A percentile compares a stretch with the other conserved stretches of the same genome.
Evolutionary conservation across 2,329 filamentous ascomycete genomes (phyloP).

Genomic region (Botryotinia globosa): DNA sequence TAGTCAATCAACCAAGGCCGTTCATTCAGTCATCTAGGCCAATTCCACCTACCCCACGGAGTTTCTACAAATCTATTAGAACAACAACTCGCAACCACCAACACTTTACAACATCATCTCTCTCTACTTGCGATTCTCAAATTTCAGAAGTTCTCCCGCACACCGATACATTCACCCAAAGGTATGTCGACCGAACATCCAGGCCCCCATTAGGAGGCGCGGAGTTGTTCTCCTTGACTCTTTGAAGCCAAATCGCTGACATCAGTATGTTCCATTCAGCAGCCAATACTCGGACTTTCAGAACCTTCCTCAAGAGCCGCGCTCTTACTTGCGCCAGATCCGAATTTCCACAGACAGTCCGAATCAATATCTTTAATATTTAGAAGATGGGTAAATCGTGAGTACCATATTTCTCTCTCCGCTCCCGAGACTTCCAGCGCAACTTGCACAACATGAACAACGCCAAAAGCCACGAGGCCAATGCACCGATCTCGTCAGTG

Average conservation of each 20-base stretch:
- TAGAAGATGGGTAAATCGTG: constrained; percentile 25
- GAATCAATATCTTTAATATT: constrained; percentile 8
- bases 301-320: constrained; percentile 7
- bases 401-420: constrained; percentile 15
- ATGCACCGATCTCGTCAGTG: constrained; percentile 2
- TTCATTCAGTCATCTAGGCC: constrained; percentile 1
- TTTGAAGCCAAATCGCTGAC: constrained; percentile 11
- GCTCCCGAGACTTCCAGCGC: constrained; percentile 5
- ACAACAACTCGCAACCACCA: background rate
- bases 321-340: constrained; percentile 15
- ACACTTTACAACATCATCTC: background rate
- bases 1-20: background rate
- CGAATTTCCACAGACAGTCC: background rate
- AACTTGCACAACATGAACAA: constrained; percentile 9
- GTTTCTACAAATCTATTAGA: constrained; percentile 14
- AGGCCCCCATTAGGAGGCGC: background rate
- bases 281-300: constrained; percentile 5
- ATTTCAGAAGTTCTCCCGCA: background rate
- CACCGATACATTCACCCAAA: background rate
- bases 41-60: constrained; percentile 16
- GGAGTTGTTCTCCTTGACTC: background rate
- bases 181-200: background rate
- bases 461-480: constrained; percentile 10
- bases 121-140: background rate
- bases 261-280: background rate